A percentile compares a stretch with the other conserved stretches of the same genome.
Evolutionary conservation across 371 early-diverging fungal species (phyloP).

Genomic region (Haplosporangium sp.): DNA sequence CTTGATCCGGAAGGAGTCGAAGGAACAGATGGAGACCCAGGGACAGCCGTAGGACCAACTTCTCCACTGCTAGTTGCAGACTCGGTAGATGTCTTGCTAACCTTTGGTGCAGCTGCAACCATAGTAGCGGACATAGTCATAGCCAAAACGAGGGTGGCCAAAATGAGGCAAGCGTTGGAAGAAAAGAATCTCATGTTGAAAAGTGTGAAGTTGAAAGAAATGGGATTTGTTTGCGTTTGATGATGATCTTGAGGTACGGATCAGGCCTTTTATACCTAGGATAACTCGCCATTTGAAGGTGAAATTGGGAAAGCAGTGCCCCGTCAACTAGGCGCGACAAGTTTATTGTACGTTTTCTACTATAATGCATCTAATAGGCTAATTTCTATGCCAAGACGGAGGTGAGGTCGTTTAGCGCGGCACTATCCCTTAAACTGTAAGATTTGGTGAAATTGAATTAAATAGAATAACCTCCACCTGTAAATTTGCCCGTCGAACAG

Average conservation of each 20-base stretch:
- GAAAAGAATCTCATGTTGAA: slow-evolving; percentile 20
- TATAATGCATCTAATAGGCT: background rate
- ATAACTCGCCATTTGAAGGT: background rate
- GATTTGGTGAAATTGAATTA: no score
- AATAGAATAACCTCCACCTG: no score
- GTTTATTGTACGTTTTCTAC: background rate
- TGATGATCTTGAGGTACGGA: background rate
- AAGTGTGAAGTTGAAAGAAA: no score
- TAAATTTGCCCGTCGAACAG: no score
- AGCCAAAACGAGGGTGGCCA: slow-evolving; percentile 16
- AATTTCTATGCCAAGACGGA: slow-evolving; percentile 1
- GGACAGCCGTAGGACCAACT: background rate
- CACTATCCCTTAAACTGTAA: background rate
- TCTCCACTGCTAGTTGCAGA: background rate
- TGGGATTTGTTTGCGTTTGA: background rate
- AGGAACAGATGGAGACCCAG: background rate
- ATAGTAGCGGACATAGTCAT: slow-evolving; percentile 7
- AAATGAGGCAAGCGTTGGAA: slow-evolving; percentile 1
- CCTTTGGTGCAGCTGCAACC: background rate
- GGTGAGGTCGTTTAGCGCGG: background rate
- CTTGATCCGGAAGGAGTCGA: background rate
- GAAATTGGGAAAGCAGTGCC: background rate
- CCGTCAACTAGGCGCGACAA: background rate
- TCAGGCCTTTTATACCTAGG: slow-evolving; percentile 4
- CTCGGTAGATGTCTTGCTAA: background rate